Percentiles rank a stretch among this genome's conserved stretches.
Evolutionary conservation across 2,329 filamentous ascomycete species (phyloP).

Genomic region (Aureobasidium sp.): DNA sequence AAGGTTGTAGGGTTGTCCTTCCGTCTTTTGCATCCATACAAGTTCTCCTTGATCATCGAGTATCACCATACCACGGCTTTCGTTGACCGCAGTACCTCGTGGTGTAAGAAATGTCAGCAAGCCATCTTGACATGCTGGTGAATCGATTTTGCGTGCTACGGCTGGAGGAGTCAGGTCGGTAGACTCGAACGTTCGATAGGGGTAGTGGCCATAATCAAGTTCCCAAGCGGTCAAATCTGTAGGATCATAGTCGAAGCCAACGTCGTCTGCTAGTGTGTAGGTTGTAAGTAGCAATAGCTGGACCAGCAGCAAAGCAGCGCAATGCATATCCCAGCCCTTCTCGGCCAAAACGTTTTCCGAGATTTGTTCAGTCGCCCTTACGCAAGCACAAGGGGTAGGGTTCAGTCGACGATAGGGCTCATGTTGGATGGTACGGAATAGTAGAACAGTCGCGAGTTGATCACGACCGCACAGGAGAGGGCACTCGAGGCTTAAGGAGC

Average conservation of each 20-base stretch:
- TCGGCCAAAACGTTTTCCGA: not conserved
- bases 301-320: not conserved
- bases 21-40: constrained; percentile 28
- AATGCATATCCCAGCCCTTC: not conserved
- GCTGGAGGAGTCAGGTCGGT: constrained; percentile 6
- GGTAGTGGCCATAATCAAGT: constrained; percentile 13
- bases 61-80: constrained; percentile 27
- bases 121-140: constrained; percentile 14
- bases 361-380: not conserved
- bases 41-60: constrained; percentile 26
- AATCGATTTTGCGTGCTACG: not conserved
- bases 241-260: constrained; percentile 14
- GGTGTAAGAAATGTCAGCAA: constrained; percentile 26
- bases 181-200: constrained; percentile 13
- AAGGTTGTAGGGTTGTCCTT: constrained; percentile 29
- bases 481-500: not conserved
- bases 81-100: constrained; percentile 24
- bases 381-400: not conserved
- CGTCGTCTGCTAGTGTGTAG: constrained; percentile 8
- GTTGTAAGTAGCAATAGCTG: not conserved
- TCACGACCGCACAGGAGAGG: not conserved
- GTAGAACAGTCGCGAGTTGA: not conserved
- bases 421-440: not conserved
- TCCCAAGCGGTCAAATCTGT: constrained; percentile 9
- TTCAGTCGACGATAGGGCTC: not conserved